phyloP scores from a whole-genome alignment of 495 filamentous ascomycete genomes.

The Penicillium simplicissimum region DNA sequence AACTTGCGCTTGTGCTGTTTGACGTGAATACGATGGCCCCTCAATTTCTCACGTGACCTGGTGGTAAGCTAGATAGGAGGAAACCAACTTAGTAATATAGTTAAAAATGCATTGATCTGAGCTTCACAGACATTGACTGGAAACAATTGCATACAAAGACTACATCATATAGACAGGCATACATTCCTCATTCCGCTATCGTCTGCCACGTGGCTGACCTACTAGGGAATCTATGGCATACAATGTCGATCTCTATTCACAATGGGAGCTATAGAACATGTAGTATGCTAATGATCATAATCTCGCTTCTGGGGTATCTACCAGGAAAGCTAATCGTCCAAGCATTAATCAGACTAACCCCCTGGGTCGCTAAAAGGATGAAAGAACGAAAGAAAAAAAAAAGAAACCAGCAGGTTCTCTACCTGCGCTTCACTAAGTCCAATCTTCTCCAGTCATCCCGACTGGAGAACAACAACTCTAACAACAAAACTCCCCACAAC shows the following conservation, averaged over 20 bases:
- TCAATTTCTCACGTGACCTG: background rate
- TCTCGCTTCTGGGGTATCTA: conserved; percentile 3
- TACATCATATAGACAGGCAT: no score
- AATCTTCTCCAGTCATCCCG: background rate
- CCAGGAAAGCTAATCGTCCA: background rate
- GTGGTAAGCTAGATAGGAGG: background rate
- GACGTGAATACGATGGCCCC: background rate
- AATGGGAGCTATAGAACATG: background rate
- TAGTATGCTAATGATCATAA: background rate
- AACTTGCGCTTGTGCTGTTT: background rate
- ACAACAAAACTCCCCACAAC: no score
- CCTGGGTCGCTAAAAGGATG: background rate
- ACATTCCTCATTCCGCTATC: no score
- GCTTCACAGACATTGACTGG: no score
- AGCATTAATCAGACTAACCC: conserved; percentile 2
- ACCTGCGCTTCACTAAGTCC: background rate
- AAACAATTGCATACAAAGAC: no score
- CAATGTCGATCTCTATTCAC: background rate
- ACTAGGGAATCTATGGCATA: no score
- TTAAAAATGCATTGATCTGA: no score
- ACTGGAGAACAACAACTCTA: background rate
- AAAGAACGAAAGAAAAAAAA: conserved; percentile 4
- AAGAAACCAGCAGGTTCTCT: background rate
- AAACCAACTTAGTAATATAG: no score
- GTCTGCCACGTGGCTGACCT: no score